A percentile compares a stretch with the other conserved stretches of the same genome.
These are phyloP conservation scores for Pseudozyma flocculosa DNA, from an alignment of 1,284 basidiomycete genomes.

Conservation along the genomic window DNA sequence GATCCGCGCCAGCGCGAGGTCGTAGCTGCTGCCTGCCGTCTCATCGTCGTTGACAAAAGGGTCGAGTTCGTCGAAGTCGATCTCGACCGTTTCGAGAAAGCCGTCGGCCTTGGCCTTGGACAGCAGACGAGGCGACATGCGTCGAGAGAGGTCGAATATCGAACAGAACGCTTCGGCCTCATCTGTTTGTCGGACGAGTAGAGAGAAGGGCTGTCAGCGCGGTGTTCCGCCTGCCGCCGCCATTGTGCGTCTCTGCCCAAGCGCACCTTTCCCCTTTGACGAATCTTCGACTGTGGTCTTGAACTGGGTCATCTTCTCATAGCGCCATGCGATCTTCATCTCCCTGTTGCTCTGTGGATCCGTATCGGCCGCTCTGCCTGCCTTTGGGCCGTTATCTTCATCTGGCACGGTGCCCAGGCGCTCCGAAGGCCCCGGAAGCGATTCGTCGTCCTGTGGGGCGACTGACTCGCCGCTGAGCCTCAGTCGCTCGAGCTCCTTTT, in stretches of 20 bases:
- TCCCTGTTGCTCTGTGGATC: slow-evolving; percentile 13
- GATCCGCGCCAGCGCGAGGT: not conserved
- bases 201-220: not conserved
- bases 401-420: slow-evolving; percentile 16
- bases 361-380: too few species aligned
- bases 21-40: not conserved
- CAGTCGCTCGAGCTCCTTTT: slow-evolving; percentile 14
- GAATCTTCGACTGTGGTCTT: slow-evolving; percentile 71
- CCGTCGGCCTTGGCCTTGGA: slow-evolving; percentile 28
- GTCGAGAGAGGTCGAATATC: slow-evolving; percentile 70
- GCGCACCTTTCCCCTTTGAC: not conserved
- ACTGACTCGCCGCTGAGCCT: not conserved
- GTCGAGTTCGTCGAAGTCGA: slow-evolving; percentile 1
- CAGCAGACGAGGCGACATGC: slow-evolving; percentile 25
- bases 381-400: too few species aligned
- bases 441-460: not conserved
- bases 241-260: too few species aligned
- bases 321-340: slow-evolving; percentile 75
- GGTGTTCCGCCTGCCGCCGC: too few species aligned
- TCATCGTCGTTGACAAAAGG: not conserved
- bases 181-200: slow-evolving; percentile 1
- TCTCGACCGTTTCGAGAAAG: slow-evolving; percentile 19
- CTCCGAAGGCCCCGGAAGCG: slow-evolving; percentile 12
- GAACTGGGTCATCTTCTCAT: slow-evolving; percentile 86
- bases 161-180: slow-evolving; percentile 67